Base-by-base conservation (phyloP, 345 rosid species). In the Eucalyptus melliodora region DNA sequence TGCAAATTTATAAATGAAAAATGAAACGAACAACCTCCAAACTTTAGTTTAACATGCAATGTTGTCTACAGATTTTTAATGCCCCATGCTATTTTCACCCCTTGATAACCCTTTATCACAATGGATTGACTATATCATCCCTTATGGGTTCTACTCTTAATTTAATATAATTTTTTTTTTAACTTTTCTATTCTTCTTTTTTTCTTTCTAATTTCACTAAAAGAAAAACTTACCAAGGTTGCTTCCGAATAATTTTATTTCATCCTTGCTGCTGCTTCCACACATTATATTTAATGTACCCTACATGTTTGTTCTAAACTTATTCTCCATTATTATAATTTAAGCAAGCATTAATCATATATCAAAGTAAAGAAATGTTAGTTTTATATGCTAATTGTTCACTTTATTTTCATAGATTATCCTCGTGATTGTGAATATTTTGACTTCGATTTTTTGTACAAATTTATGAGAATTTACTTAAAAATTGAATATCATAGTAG, bases 1-100 rank as follows among this genome's bases (percentile, higher is more conserved):
- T 34, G 44, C 44, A 69, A 69, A 72, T 21, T 72, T 37, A 37
- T 37, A 65, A 65, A 65, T 65, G 77, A 21, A 72, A 10, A 37
- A 34, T 72, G 26, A 37, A 10, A n/a, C 0, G n/a, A 69, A 9
- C 3, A 1, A 2, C 10, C 2, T 37, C 4, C 1, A 11, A 19
- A 34, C 8, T 34, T 72, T 72, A 0, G 2, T 2, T 8, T 17
- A 34, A 5, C 0, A 7, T 72, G 4, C 2, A 72, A 34, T 17
- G 2, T 9, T 5, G 1, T 34, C 2, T 6, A 17, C 1, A 19
- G 0, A 34, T 37, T 72, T 37, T 37, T 17, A 19, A 72, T 72
- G 21, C 15, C 31, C 15, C 0, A 1, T 1, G 3, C n/a, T 60
- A 9, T 60, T 60, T 60, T 26, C 31, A 60, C 69, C 34, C 4